Percentiles rank a stretch among this genome's conserved stretches.
These are phyloP conservation scores for Magnusiomyces paraingens DNA, from an alignment of 1,139 yeast genomes.

Conservation along the genomic window DNA sequence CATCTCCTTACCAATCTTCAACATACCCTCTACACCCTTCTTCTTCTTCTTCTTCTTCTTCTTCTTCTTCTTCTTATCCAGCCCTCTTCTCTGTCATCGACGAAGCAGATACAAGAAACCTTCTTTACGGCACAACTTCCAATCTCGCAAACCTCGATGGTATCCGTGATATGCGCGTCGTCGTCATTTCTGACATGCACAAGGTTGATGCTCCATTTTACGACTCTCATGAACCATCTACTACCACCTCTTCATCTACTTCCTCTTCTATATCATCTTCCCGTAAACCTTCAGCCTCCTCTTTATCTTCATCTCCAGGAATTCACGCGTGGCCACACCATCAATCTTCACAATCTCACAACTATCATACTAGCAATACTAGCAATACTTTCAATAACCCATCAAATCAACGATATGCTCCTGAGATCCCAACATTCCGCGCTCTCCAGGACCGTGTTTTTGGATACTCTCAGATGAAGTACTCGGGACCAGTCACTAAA, in stretches of 20 bases:
- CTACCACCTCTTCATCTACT: not conserved
- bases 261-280: not conserved
- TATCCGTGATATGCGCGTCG: conserved; percentile 24
- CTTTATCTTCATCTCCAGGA: not conserved
- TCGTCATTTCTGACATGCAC: conserved; percentile 23
- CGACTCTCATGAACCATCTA: conserved; percentile 19
- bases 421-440: conserved; percentile 10
- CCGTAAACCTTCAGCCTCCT: too few relatives aligned
- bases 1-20: not conserved
- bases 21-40: not conserved
- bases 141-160: conserved; percentile 16
- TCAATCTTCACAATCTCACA: not conserved
- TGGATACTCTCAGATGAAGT: conserved; percentile 9
- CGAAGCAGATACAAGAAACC: conserved; percentile 26
- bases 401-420: not conserved
- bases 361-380: not conserved
- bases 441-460: conserved; percentile 11
- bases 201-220: conserved; percentile 21
- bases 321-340: not conserved
- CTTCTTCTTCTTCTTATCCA: not conserved
- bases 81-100: conserved; percentile 22
- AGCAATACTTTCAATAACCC: not conserved
- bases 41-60: not conserved
- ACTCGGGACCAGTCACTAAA: conserved; percentile 12
- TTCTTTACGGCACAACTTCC: conserved; percentile 24